Evolutionary conservation across 2,329 filamentous ascomycete genomes (phyloP).

Genomic region (Blastomyces silverae): DNA sequence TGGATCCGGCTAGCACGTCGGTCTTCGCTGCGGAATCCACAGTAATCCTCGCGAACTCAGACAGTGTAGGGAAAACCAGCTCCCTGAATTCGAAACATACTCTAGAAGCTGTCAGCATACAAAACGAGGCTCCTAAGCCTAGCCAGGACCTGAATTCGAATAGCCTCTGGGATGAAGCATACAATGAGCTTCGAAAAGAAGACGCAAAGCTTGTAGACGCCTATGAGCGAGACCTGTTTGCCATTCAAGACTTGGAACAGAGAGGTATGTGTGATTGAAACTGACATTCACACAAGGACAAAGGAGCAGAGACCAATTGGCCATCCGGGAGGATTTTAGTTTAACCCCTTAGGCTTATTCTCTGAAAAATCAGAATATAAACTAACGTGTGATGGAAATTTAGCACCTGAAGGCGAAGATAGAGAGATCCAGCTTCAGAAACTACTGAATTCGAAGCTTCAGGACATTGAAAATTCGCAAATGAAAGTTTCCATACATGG

Average conservation of each 20-base stretch:
- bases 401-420: constrained; percentile 3
- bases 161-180: constrained; percentile 11
- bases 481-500: constrained; percentile 6
- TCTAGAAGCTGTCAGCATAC: background rate
- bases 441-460: constrained; percentile 2
- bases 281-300: background rate
- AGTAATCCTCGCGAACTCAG: background rate
- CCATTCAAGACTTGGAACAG: background rate
- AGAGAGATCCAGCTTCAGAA: constrained; percentile 5
- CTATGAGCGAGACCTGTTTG: constrained; percentile 4
- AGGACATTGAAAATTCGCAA: constrained; percentile 9
- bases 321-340: background rate
- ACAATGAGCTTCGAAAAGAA: constrained; percentile 6
- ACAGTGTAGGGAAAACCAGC: background rate
- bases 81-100: background rate
- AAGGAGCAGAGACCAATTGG: background rate
- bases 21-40: background rate
- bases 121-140: background rate
- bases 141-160: background rate
- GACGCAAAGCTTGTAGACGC: constrained; percentile 8
- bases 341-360: background rate
- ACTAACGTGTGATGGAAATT: background rate
- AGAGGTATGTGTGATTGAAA: background rate
- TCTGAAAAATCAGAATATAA: background rate
- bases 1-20: background rate